Conservation (phyloP, 495 filamentous ascomycete species). For the Podospora tetraspora region DNA sequence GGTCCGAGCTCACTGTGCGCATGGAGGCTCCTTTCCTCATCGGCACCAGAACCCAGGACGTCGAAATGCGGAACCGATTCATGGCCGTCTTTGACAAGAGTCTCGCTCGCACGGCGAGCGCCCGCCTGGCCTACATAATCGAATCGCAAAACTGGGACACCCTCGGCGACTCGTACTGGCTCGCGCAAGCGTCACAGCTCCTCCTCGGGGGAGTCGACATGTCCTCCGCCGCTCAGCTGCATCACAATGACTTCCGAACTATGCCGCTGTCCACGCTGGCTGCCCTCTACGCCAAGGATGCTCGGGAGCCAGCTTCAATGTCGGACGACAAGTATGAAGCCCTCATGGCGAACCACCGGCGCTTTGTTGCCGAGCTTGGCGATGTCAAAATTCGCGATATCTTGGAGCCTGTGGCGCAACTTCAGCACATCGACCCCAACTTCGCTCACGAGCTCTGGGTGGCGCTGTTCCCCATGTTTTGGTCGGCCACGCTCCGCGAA, state of each 20-base stretch:
- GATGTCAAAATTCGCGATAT: constrained; percentile 82
- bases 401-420: constrained; percentile 84
- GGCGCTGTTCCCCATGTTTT: constrained; percentile 82
- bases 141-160: constrained; percentile 97
- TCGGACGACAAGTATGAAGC: constrained; percentile 74
- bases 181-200: constrained; percentile 87
- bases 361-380: constrained; percentile 75
- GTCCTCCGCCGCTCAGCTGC: constrained; percentile 66
- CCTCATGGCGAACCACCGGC: constrained; percentile 68
- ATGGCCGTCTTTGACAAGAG: constrained; percentile 91
- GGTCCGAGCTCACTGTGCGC: constrained; percentile 91
- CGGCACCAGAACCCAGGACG: constrained; percentile 86
- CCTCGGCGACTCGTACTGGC: constrained; percentile 89
- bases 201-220: constrained; percentile 87
- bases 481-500: constrained; percentile 80
- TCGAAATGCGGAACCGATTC: constrained; percentile 95
- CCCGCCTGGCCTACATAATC: constrained; percentile 80
- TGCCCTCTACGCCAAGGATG: constrained; percentile 63
- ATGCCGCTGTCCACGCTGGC: constrained; percentile 66
- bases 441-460: constrained; percentile 87
- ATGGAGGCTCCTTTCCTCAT: constrained; percentile 98
- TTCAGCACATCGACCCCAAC: constrained; percentile 81
- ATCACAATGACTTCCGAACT: constrained; percentile 75
- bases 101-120: constrained; percentile 78
- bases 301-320: constrained; percentile 64